Conservation (phyloP, 257 asterid species). For the Solanum lycopersicoides region DNA sequence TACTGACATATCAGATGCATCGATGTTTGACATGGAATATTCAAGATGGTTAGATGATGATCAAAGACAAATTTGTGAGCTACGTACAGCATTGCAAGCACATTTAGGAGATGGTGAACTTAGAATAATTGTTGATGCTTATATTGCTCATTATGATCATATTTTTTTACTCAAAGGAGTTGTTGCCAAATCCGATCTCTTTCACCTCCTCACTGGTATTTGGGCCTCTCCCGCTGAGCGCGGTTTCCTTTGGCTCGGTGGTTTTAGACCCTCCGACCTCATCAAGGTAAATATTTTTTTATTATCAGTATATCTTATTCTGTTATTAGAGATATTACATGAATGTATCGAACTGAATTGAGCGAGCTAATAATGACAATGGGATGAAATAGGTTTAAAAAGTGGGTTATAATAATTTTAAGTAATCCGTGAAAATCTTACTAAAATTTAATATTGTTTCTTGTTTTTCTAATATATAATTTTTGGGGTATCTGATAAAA, state of each 20-base stretch:
- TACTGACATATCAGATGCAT: conserved; percentile 43
- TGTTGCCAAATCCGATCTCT: conserved; percentile 81
- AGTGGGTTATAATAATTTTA: background rate
- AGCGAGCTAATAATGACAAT: background rate
- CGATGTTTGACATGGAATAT: conserved; percentile 86
- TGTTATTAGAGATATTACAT: background rate
- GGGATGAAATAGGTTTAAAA: background rate
- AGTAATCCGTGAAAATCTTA: background rate
- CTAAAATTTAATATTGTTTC: background rate
- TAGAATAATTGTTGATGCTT: conserved; percentile 59
- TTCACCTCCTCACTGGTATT: conserved; percentile 81
- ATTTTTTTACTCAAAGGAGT: conserved; percentile 59
- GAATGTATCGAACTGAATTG: background rate
- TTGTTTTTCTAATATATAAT: background rate
- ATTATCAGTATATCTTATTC: background rate
- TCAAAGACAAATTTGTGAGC: conserved; percentile 66
- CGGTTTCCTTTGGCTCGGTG: conserved; percentile 94
- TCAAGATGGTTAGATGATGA: conserved; percentile 93
- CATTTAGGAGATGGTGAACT: conserved; percentile 66
- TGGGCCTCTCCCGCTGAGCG: conserved; percentile 88
- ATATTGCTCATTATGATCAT: conserved; percentile 70
- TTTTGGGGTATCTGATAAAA: background rate
- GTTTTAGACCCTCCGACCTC: conserved; percentile 83
- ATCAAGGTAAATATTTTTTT: conserved; percentile 39
- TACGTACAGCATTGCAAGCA: conserved; percentile 74